Evolutionary conservation across 257 asterid genomes (phyloP).

Genomic region (Cruciata laevipes): DNA sequence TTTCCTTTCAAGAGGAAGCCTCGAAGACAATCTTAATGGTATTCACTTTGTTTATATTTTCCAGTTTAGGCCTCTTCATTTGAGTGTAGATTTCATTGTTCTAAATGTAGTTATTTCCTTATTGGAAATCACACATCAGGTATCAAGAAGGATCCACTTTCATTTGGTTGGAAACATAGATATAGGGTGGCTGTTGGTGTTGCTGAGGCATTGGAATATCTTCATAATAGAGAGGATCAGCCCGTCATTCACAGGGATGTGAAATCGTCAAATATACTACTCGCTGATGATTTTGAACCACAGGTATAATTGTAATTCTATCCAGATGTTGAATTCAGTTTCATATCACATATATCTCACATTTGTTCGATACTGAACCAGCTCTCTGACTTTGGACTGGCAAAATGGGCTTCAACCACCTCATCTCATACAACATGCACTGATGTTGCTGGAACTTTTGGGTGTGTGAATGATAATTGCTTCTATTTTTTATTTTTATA

Average conservation of each 20-base stretch:
- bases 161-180: slow-evolving; percentile 72
- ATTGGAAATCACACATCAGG: slow-evolving; percentile 36
- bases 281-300: slow-evolving; percentile 83
- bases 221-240: slow-evolving; percentile 59
- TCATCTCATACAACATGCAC: slow-evolving; percentile 72
- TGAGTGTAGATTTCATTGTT: background rate
- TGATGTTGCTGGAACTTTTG: slow-evolving; percentile 92
- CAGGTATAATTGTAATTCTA: slow-evolving; percentile 41
- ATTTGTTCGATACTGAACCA: slow-evolving; percentile 17
- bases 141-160: slow-evolving; percentile 33
- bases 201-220: slow-evolving; percentile 92
- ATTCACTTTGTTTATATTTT: slow-evolving; percentile 11
- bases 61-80: background rate
- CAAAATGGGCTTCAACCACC: slow-evolving; percentile 81
- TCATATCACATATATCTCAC: background rate
- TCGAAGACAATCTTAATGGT: slow-evolving; percentile 96
- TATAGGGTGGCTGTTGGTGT: slow-evolving; percentile 79
- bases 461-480: slow-evolving; percentile 38
- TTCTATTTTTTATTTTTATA: slow-evolving; percentile 6
- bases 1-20: slow-evolving; percentile 91
- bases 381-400: slow-evolving; percentile 97
- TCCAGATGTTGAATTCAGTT: background rate
- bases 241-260: slow-evolving; percentile 92
- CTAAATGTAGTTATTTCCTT: background rate
- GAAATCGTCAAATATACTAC: slow-evolving; percentile 85